Evolutionary conservation across 2,329 filamentous ascomycete species (phyloP).

Genomic region (Fusarium coffeatum): DNA sequence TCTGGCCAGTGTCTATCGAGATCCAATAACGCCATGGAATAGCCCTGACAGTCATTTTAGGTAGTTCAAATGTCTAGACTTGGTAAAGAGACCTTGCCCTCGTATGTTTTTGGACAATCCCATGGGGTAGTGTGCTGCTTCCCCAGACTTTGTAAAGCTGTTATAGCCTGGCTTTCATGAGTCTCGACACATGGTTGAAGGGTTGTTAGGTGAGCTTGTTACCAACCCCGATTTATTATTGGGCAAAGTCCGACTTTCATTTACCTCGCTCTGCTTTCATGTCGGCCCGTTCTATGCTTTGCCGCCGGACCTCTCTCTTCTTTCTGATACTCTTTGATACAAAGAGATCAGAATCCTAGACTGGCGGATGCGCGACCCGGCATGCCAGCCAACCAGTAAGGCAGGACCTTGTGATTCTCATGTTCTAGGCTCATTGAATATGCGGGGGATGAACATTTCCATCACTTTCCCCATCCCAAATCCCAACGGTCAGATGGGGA

Average conservation of each 20-base stretch:
- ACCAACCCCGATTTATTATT: not conserved
- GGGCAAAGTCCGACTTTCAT: constrained; percentile 2
- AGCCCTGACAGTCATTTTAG: not conserved
- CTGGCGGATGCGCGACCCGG: constrained; percentile 31
- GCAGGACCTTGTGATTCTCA: constrained; percentile 2
- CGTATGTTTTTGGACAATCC: constrained; percentile 9
- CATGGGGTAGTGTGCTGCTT: constrained; percentile 3
- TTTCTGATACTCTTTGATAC: constrained; percentile 6
- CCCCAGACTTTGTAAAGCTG: constrained; percentile 1
- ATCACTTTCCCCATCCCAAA: not conserved
- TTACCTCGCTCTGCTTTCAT: not conserved
- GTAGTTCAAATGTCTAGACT: not conserved
- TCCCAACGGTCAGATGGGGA: constrained; percentile 1
- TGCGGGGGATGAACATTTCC: constrained; percentile 15
- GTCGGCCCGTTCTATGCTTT: constrained; percentile 23
- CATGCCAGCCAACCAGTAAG: constrained; percentile 24
- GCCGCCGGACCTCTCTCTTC: constrained; percentile 7
- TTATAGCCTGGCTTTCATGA: not conserved
- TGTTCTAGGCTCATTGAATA: constrained; percentile 7
- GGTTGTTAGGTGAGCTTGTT: not conserved
- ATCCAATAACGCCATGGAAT: constrained; percentile 18
- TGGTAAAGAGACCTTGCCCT: constrained; percentile 1
- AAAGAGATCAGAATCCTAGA: constrained; percentile 23
- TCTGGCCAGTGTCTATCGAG: constrained; percentile 3
- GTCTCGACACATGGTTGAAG: not conserved